Evolutionary conservation across 345 rosid genomes (phyloP).

Genomic region (Gossypium anomalum): DNA sequence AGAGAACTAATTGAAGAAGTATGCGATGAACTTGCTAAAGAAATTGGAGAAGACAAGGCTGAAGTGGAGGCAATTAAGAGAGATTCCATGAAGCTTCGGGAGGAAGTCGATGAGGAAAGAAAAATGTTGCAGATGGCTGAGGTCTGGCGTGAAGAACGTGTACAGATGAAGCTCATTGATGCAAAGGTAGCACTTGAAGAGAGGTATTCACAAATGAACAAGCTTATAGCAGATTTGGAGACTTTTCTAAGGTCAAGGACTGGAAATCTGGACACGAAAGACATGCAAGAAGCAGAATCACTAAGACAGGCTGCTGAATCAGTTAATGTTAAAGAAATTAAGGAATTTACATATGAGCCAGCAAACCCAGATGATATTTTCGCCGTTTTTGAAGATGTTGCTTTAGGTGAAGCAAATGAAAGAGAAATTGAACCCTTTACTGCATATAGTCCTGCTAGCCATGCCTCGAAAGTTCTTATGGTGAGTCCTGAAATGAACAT

Average conservation of each 20-base stretch:
- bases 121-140: constrained; percentile 83
- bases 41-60: constrained; percentile 68
- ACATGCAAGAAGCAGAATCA: constrained; percentile 31
- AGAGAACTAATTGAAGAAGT: constrained; percentile 72
- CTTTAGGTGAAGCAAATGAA: constrained; percentile 30
- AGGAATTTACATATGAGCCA: constrained; percentile 53
- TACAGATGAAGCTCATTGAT: constrained; percentile 79
- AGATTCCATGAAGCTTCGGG: constrained; percentile 52
- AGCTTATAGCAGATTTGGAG: constrained; percentile 53
- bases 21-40: constrained; percentile 71
- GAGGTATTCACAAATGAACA: constrained; percentile 42
- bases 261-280: constrained; percentile 23
- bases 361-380: constrained; percentile 52
- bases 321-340: constrained; percentile 41
- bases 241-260: constrained; percentile 36
- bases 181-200: constrained; percentile 54
- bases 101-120: constrained; percentile 69
- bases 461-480: constrained; percentile 36
- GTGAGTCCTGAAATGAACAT: constrained; percentile 45
- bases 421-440: constrained; percentile 28
- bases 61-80: constrained; percentile 54
- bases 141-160: constrained; percentile 85
- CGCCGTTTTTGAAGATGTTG: constrained; percentile 52
- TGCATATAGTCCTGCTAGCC: constrained; percentile 37
- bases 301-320: constrained; percentile 45